Evolutionary conservation across 2,329 filamentous ascomycete species (phyloP).

Genomic region (Podosphaera xanthii): DNA sequence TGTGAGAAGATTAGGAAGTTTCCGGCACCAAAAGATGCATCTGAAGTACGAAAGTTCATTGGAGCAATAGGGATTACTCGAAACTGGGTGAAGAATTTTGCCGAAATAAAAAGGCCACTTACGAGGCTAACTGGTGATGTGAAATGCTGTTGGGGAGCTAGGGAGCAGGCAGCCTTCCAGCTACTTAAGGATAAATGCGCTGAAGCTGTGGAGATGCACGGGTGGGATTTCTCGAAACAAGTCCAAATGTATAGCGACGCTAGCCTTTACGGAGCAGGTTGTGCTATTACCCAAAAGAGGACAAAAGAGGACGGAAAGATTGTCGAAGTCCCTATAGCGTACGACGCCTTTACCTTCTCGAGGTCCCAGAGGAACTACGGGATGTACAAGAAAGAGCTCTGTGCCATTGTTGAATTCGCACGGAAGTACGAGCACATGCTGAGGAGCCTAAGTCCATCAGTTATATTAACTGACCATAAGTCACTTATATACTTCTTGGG

Average conservation of each 20-base stretch:
- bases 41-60: not conserved
- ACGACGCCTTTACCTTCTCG: too few relatives aligned
- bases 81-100: not conserved
- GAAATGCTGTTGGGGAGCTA: not conserved
- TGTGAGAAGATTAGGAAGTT: not conserved
- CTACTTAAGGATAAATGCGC: not conserved
- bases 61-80: not conserved
- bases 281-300: conserved; percentile 1
- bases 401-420: conserved; percentile 1
- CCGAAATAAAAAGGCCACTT: not conserved
- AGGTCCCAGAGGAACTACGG: not conserved
- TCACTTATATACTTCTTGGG: too few relatives aligned
- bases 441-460: too few relatives aligned
- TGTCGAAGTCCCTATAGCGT: too few relatives aligned
- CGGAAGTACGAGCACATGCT: conserved; percentile 2
- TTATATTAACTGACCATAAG: too few relatives aligned
- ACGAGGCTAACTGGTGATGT: not conserved
- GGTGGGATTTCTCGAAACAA: not conserved
- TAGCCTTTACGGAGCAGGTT: conserved; percentile 1
- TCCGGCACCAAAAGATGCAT: not conserved
- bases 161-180: not conserved
- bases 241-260: not conserved
- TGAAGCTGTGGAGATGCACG: not conserved
- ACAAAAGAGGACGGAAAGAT: too few relatives aligned
- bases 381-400: conserved; percentile 1